phyloP scores from a whole-genome alignment of 2,329 filamentous ascomycete species.

The Ascochyta viciae-villosae region DNA sequence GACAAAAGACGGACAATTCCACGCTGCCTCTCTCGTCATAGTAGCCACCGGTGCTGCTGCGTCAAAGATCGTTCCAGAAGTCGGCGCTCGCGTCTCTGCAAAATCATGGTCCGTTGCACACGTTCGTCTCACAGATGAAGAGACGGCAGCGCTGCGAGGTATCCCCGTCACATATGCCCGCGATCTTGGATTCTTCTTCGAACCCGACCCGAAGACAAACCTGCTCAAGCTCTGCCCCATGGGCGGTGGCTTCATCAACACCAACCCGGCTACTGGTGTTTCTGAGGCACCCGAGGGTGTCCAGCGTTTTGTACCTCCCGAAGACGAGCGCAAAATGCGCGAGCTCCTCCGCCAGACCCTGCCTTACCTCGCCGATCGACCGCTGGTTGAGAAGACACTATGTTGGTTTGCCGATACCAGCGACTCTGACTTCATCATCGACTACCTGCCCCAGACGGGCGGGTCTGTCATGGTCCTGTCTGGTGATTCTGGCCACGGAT shows the following conservation, averaged over 20 bases:
- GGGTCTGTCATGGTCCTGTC: slow-evolving; percentile 59
- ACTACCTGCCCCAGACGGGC: slow-evolving; percentile 61
- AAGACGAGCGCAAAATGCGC: slow-evolving; percentile 62
- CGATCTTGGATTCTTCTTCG: slow-evolving; percentile 71
- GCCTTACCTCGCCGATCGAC: slow-evolving; percentile 61
- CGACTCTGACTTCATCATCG: slow-evolving; percentile 67
- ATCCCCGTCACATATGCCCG: slow-evolving; percentile 68
- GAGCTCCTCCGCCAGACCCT: slow-evolving; percentile 60
- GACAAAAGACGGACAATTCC: slow-evolving; percentile 49
- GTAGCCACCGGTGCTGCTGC: slow-evolving; percentile 61
- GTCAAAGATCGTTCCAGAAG: slow-evolving; percentile 56
- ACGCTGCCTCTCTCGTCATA: slow-evolving; percentile 54
- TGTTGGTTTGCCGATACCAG: slow-evolving; percentile 70
- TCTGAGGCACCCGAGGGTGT: slow-evolving; percentile 50
- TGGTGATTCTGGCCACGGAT: slow-evolving; percentile 68
- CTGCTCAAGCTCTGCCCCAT: slow-evolving; percentile 67
- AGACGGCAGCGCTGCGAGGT: slow-evolving; percentile 61
- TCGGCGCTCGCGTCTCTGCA: slow-evolving; percentile 61
- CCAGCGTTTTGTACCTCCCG: slow-evolving; percentile 58
- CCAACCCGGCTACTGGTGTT: slow-evolving; percentile 52
- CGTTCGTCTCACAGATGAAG: slow-evolving; percentile 62
- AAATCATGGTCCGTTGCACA: slow-evolving; percentile 68
- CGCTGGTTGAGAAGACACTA: slow-evolving; percentile 63
- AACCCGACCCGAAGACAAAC: slow-evolving; percentile 65
- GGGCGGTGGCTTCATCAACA: slow-evolving; percentile 64